Percentiles rank a stretch among this genome's conserved stretches.
These are phyloP conservation scores for Inonotus obliquus DNA, from an alignment of 1,284 basidiomycete species.

Conservation along the genomic window DNA sequence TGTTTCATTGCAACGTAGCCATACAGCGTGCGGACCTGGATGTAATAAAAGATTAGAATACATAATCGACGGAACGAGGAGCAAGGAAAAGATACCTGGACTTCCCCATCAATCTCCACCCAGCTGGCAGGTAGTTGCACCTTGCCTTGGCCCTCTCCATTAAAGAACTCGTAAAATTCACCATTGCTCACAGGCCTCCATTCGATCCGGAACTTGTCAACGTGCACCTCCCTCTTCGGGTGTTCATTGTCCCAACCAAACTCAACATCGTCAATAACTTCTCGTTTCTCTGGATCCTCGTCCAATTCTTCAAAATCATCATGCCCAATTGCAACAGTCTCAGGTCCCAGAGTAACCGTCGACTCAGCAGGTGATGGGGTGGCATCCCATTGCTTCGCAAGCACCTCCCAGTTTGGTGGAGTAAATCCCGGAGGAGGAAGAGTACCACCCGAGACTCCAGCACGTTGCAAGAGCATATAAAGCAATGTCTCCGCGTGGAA, in stretches of 20 bases:
- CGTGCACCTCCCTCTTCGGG: constrained; percentile 55
- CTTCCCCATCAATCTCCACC: constrained; percentile 48
- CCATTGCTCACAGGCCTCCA: constrained; percentile 87
- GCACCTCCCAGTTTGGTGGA: constrained; percentile 69
- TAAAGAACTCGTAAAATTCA: constrained; percentile 63
- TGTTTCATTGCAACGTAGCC: constrained; percentile 77
- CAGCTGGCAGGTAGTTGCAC: constrained; percentile 64
- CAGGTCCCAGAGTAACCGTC: constrained; percentile 57
- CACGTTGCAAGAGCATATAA: constrained; percentile 88
- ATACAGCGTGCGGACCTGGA: constrained; percentile 78
- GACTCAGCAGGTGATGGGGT: constrained; percentile 37
- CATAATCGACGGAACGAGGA: neutral
- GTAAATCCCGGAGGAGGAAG: constrained; percentile 76
- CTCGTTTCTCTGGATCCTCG: constrained; percentile 28
- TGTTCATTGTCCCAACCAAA: constrained; percentile 98
- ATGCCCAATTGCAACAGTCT: constrained; percentile 70
- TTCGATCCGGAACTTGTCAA: constrained; percentile 68
- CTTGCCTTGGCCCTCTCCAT: constrained; percentile 30
- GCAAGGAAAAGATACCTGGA: constrained; percentile 35
- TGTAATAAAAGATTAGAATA: neutral
- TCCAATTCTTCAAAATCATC: constrained; percentile 82
- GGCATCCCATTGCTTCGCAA: constrained; percentile 63
- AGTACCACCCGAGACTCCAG: constrained; percentile 60
- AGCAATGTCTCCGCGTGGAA: constrained; percentile 88
- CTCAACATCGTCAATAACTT: constrained; percentile 37